These are phyloP conservation scores for Brassica nigra DNA, from an alignment of 345 rosid genomes.

Conservation along the genomic window DNA sequence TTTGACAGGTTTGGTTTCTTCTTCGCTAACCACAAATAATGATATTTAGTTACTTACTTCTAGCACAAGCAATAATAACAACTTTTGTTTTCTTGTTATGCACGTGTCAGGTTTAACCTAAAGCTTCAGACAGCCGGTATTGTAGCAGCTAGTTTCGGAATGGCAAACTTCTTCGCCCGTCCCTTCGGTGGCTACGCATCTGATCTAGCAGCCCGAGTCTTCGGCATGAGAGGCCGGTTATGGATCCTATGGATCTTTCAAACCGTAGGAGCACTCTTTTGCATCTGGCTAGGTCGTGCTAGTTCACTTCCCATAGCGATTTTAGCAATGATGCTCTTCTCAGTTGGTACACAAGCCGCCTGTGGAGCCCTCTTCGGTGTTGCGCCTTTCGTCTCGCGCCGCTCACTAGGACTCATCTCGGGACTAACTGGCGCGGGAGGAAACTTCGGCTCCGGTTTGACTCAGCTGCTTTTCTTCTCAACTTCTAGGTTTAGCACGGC, in stretches of 20 bases:
- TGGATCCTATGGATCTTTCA: constrained; percentile 63
- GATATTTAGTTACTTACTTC: not conserved
- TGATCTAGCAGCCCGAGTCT: constrained; percentile 53
- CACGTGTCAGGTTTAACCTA: constrained; percentile 57
- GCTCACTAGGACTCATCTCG: constrained; percentile 72
- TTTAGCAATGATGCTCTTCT: constrained; percentile 73
- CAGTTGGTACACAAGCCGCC: constrained; percentile 77
- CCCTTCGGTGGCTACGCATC: constrained; percentile 78
- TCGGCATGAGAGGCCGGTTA: constrained; percentile 82
- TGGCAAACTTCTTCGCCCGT: constrained; percentile 74
- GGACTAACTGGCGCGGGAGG: constrained; percentile 85
- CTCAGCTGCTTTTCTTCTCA: constrained; percentile 68
- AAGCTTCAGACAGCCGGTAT: constrained; percentile 74
- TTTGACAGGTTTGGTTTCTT: constrained; percentile 59
- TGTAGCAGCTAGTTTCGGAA: constrained; percentile 79
- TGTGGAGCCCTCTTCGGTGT: constrained; percentile 86
- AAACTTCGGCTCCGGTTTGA: constrained; percentile 79
- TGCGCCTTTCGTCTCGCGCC: constrained; percentile 53
- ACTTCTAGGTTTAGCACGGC: constrained; percentile 54
- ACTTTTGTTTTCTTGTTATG: constrained; percentile 3
- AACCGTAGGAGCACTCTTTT: constrained; percentile 48
- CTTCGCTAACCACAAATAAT: not conserved
- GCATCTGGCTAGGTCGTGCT: constrained; percentile 75
- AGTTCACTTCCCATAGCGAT: constrained; percentile 65
- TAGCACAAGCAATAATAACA: constrained; percentile 6